Base-by-base conservation (phyloP, 1,139 yeast genomes). In the Pichia sp. region DNA sequence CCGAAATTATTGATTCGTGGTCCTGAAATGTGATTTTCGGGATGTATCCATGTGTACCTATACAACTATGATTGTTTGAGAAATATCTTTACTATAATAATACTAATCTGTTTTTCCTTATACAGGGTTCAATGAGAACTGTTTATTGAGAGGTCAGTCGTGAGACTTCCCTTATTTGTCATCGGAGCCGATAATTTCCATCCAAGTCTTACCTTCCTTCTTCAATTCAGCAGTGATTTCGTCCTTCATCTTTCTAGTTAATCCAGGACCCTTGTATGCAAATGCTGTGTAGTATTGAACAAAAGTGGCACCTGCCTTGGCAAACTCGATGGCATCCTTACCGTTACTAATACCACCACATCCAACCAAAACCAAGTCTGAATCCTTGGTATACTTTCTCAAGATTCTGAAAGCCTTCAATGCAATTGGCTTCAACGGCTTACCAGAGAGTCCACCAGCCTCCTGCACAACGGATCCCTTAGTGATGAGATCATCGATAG, bases 291-390 rank as follows among this genome's bases (percentile, higher is more conserved):
- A 87, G 37, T 86, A 61, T 59, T 88, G 85, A 31, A 88, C 77
- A 53, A 79, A 84, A 23, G 83, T 72, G 12, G 98, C 97, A 42
- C 98, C 98, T 2, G 96, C 96, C 52, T 73, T 76, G 24, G 93
- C 96, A 60, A 81, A 91, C 49, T 88, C 97, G 37, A 88, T 63
- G 1, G 88, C 96, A 56, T 88, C 97, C 49, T 76, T 68, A 40
- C 95, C 97, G 26, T 67, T 62, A 20, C 83, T 67, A 48, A 88
- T 86, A 45, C 98, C 98, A 38, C 98, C 98, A 60, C 96, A 87
- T 19, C 97, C 98, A 46, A 88, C 73, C 33, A 88, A 69, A 1
- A 87, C 85, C 44, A 87, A 61, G 36, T 72, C 65, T 8, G 78
- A 68, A 43, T 75, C 85, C 50, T 86, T 85, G 32, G 94, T 74